Percentiles rank a stretch among this genome's conserved stretches.
Evolutionary conservation across 2,329 filamentous ascomycete genomes (phyloP).

Genomic region (Thielaviopsis punctulata): DNA sequence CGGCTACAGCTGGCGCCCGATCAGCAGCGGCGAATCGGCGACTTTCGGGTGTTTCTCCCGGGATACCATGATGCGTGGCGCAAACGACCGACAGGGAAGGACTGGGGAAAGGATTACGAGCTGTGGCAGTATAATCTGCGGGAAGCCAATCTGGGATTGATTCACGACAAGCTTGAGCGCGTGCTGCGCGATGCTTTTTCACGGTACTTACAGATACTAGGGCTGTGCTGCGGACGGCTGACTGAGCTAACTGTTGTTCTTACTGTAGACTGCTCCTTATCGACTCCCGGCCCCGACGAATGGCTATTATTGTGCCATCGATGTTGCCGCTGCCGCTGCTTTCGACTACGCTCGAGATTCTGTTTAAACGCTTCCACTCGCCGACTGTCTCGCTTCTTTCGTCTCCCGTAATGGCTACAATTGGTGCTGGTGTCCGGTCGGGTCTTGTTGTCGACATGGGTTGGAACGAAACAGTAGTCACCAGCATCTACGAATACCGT

Average conservation of each 20-base stretch:
- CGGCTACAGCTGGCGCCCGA: slow-evolving; percentile 57
- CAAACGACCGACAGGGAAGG: slow-evolving; percentile 26
- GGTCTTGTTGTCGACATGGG: slow-evolving; percentile 78
- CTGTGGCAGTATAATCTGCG: slow-evolving; percentile 66
- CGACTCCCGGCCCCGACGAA: slow-evolving; percentile 57
- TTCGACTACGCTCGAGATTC: slow-evolving; percentile 53
- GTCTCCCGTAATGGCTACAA: slow-evolving; percentile 52
- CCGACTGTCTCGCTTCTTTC: slow-evolving; percentile 70
- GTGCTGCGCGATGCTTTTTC: slow-evolving; percentile 66
- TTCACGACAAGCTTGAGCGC: slow-evolving; percentile 76
- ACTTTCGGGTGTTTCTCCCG: slow-evolving; percentile 56
- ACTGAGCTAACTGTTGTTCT: background rate
- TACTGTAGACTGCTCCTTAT: slow-evolving; percentile 41
- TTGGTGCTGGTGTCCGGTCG: slow-evolving; percentile 71
- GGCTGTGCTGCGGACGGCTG: slow-evolving; percentile 15
- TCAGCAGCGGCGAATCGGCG: slow-evolving; percentile 58
- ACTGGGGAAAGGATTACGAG: slow-evolving; percentile 50
- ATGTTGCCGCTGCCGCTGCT: slow-evolving; percentile 62
- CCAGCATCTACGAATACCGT: slow-evolving; percentile 77
- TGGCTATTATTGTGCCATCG: slow-evolving; percentile 62
- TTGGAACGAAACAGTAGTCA: slow-evolving; percentile 79
- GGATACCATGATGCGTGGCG: slow-evolving; percentile 33
- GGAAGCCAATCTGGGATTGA: slow-evolving; percentile 55
- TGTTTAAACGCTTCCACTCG: slow-evolving; percentile 68
- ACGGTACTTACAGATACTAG: slow-evolving; percentile 38